Conservation (phyloP, 768 basidiomycete species). For the Auricularia cornea region DNA sequence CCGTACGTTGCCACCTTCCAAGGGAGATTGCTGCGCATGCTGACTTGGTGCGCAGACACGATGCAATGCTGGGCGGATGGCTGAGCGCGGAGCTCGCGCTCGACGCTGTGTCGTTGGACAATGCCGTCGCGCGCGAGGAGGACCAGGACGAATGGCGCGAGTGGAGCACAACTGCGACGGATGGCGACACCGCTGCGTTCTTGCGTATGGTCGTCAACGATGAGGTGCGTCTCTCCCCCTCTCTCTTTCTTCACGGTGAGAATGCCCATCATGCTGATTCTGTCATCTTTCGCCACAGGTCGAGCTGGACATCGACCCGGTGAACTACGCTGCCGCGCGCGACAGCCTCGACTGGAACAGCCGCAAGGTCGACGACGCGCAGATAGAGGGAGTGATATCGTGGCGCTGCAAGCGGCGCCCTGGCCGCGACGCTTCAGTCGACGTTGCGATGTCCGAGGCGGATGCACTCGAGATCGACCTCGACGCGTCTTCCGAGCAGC, state of each 20-base stretch:
- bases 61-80: constrained; percentile 55
- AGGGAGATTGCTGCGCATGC: constrained; percentile 2
- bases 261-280: too few species aligned
- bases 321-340: constrained; percentile 47
- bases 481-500: too few species aligned
- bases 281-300: constrained; percentile 45
- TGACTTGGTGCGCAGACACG: constrained; percentile 40
- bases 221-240: too few species aligned
- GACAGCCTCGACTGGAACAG: constrained; percentile 71
- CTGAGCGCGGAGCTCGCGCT: constrained; percentile 57
- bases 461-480: constrained; percentile 5
- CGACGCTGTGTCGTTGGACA: constrained; percentile 39
- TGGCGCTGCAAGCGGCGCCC: constrained; percentile 30
- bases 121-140: constrained; percentile 17
- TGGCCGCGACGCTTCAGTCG: constrained; percentile 12
- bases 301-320: constrained; percentile 62
- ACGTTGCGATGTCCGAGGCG: constrained; percentile 8
- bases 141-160: constrained; percentile 61
- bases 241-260: too few species aligned
- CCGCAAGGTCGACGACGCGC: constrained; percentile 84
- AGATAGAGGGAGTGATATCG: constrained; percentile 62
- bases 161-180: constrained; percentile 73
- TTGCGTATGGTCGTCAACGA: constrained; percentile 76
- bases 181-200: constrained; percentile 73
- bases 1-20: constrained; percentile 31